phyloP scores from a whole-genome alignment of 1,284 basidiomycete species.

The Pholiota adiposa region DNA sequence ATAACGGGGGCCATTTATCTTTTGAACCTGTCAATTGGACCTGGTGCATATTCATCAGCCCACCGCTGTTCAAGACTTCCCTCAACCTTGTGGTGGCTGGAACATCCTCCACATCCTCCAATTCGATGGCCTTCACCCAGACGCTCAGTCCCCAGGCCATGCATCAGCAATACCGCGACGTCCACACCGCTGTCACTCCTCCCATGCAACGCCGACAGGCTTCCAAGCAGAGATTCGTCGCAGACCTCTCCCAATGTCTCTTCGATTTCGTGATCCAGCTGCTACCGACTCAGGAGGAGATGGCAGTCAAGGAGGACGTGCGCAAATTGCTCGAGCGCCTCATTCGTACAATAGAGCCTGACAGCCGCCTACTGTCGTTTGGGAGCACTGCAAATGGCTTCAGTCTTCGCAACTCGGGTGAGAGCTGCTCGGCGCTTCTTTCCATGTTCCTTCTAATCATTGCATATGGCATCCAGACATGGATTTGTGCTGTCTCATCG shows the following conservation, averaged over 20 bases:
- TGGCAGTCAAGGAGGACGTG: constrained; percentile 95
- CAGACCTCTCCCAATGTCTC: constrained; percentile 71
- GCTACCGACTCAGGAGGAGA: constrained; percentile 86
- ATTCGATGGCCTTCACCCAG: constrained; percentile 42
- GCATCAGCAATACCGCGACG: constrained; percentile 39
- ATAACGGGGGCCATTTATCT: constrained; percentile 31
- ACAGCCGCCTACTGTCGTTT: constrained; percentile 90
- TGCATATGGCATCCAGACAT: constrained; percentile 67
- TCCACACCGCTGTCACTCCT: constrained; percentile 25
- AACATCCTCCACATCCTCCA: constrained; percentile 16
- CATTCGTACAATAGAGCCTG: constrained; percentile 92
- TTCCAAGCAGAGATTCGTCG: constrained; percentile 63
- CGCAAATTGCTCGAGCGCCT: constrained; percentile 92
- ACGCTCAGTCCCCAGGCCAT: constrained; percentile 39
- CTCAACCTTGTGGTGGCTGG: constrained; percentile 25
- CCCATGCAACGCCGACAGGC: constrained; percentile 38
- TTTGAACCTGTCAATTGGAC: constrained; percentile 30
- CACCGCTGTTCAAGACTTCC: constrained; percentile 18
- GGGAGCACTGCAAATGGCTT: constrained; percentile 95
- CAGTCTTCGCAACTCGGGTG: constrained; percentile 93
- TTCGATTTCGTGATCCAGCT: constrained; percentile 90
- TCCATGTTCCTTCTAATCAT: not conserved
- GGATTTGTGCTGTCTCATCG: constrained; percentile 97
- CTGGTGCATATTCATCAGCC: constrained; percentile 27
- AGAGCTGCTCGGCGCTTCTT: constrained; percentile 28